A percentile compares a stretch with the other conserved stretches of the same genome.
Conservation (phyloP, 2,329 filamentous ascomycete species). For the Neopestalotiopsis sp. region DNA sequence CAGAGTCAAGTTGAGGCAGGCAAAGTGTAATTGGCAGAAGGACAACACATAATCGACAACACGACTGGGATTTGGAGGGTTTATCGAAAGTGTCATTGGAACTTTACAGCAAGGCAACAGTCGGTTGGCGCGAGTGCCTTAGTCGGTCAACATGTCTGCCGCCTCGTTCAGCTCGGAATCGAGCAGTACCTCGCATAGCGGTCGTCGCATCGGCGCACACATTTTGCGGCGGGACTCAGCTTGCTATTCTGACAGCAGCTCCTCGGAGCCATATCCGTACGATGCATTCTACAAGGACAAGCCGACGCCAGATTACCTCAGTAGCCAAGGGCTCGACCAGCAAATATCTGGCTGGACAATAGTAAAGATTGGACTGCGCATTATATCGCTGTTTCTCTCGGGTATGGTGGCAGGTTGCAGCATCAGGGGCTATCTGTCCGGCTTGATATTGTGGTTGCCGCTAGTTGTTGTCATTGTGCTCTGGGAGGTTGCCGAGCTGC, state of each 20-base stretch:
- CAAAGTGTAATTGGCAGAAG: neutral
- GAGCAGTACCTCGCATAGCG: neutral
- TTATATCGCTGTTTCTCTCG: conserved; percentile 12
- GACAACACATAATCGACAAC: neutral
- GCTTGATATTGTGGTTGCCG: conserved; percentile 15
- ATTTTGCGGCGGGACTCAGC: conserved; percentile 2
- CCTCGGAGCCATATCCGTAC: neutral
- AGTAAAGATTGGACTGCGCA: conserved; percentile 14
- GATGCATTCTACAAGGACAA: conserved; percentile 15
- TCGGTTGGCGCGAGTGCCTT: neutral
- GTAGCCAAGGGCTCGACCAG: too few relatives aligned
- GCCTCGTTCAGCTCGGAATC: conserved; percentile 4
- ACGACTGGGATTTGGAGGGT: neutral
- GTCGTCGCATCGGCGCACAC: conserved; percentile 2
- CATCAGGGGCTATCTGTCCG: conserved; percentile 9
- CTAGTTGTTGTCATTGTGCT: conserved; percentile 14
- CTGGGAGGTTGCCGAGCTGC: conserved; percentile 14
- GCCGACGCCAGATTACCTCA: conserved; percentile 5
- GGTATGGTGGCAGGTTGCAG: conserved; percentile 16
- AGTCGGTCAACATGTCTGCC: conserved; percentile 8
- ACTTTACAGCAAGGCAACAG: neutral
- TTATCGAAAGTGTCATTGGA: neutral
- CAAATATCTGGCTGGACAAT: conserved; percentile 13
- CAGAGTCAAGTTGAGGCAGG: neutral
- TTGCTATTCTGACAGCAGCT: conserved; percentile 8